These are phyloP conservation scores for Posidonia oceanica DNA, from an alignment of 116 monocot genomes.

Conservation along the genomic window DNA sequence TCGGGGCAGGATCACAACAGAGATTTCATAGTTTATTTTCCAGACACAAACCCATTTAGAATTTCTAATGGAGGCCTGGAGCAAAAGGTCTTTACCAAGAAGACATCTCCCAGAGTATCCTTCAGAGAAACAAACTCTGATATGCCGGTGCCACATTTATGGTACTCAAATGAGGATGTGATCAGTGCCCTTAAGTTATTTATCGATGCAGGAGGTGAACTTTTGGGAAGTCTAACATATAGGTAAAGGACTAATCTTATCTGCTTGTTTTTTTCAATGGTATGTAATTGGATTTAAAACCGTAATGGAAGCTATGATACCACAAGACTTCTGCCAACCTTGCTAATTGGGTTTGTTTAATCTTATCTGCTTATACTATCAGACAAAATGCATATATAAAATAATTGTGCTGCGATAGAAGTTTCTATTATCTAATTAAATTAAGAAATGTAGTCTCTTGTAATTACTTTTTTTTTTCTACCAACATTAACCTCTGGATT, in stretches of 20 bases:
- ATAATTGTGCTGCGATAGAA: too few relatives aligned
- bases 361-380: too few relatives aligned
- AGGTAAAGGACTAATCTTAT: conserved; percentile 30
- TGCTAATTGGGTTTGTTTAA: too few relatives aligned
- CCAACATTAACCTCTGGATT: not conserved
- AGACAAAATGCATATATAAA: too few relatives aligned
- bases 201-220: conserved; percentile 44
- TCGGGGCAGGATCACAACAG: conserved; percentile 70
- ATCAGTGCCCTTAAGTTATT: conserved; percentile 63
- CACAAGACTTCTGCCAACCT: too few relatives aligned
- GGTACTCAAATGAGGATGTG: conserved; percentile 82
- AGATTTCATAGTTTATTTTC: conserved; percentile 82
- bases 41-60: conserved; percentile 41
- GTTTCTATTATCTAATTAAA: too few relatives aligned
- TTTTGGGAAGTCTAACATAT: conserved; percentile 52
- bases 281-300: too few relatives aligned
- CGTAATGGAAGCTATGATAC: too few relatives aligned
- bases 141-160: conserved; percentile 67
- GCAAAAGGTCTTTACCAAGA: conserved; percentile 9
- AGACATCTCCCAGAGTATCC: conserved; percentile 32
- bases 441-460: too few relatives aligned
- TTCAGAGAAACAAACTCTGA: conserved; percentile 41
- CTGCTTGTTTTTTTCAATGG: too few relatives aligned
- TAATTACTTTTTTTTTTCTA: too few relatives aligned
- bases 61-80: conserved; percentile 11